These are phyloP conservation scores for Sphagnum magellanicum DNA, from an alignment of 228 moss, liverwort and hornwort species.

Conservation along the genomic window DNA sequence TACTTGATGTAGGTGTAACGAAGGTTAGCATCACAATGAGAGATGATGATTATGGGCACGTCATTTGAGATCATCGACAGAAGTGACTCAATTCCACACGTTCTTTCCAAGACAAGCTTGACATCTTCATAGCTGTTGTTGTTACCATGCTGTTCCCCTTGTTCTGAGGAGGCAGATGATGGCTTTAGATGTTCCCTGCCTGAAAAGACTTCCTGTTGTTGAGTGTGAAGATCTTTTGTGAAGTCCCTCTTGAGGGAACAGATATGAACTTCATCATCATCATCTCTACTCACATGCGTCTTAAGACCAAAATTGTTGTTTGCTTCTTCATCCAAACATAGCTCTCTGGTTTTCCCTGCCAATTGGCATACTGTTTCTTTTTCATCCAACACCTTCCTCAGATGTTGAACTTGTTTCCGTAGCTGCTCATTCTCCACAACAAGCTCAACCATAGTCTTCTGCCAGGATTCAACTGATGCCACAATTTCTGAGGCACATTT, in stretches of 20 bases:
- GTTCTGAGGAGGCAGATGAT: too few relatives aligned
- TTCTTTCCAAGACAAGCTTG: constrained; percentile 42
- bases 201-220: constrained; percentile 17
- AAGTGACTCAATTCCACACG: constrained; percentile 39
- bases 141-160: constrained; percentile 19
- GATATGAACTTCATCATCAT: constrained; percentile 7
- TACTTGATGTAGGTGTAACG: constrained; percentile 59
- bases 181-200: constrained; percentile 18
- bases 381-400: constrained; percentile 19
- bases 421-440: constrained; percentile 37
- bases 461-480: constrained; percentile 34
- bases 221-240: constrained; percentile 24
- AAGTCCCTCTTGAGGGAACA: constrained; percentile 9
- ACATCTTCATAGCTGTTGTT: constrained; percentile 34
- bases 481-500: too few relatives aligned
- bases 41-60: constrained; percentile 41
- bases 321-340: not conserved
- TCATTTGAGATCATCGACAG: constrained; percentile 49
- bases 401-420: constrained; percentile 18
- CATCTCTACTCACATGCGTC: not conserved
- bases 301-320: too few relatives aligned
- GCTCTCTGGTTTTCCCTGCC: constrained; percentile 12
- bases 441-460: constrained; percentile 20
- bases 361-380: constrained; percentile 22
- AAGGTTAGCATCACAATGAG: constrained; percentile 47